Base-by-base conservation (phyloP, 148 eudicot genomes). In the Spergularia marina region DNA sequence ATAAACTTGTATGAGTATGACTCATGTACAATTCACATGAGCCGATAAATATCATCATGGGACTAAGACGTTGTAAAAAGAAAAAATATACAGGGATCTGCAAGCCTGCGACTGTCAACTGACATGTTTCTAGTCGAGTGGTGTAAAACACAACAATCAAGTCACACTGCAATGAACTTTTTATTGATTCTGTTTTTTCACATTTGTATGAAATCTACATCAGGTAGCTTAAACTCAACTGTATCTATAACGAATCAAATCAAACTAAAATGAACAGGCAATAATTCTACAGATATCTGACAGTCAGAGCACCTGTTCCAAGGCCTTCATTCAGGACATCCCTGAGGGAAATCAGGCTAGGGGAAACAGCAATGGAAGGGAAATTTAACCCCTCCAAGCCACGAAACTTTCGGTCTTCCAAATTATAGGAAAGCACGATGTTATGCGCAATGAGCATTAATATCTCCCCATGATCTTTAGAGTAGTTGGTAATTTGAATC, bases 401-500 rank as follows among this genome's bases (percentile, higher is more conserved):
- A 16, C 69, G 56, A 72, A 81, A 83, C 4, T 21, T 21, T 2
- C 75, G 17, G 12, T 53, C 68, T 54, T 55, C 16, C 4, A 74
- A 30, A 41, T 65, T 80, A 62, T 80, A 85, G 12, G 76, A 61
- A 11, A 85, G 73, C 47, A 85, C 63, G 12, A 36, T 54, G 0
- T 56, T 44, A 51, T 78, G 82, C 0, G 74, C 81, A 73, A 74
- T 78, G 4, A 83, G n/a, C 68, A 83, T 34, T 13, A 83, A 5
- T 21, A 83, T 76, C 53, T 62, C 79, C 39, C 79, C 71, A 69
- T 30, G 36, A 30, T 81, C 75, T 9, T 6, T 14, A 3, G 74
- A 60, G 30, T 76, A 59, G 30, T 70, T 78, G 0, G 78, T 81
- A 6, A 84, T 79, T 61, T 81, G 84, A 41, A 84, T 78, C 86